phyloP scores from a whole-genome alignment of 441 rosid species.

The Corymbia citriodora region DNA sequence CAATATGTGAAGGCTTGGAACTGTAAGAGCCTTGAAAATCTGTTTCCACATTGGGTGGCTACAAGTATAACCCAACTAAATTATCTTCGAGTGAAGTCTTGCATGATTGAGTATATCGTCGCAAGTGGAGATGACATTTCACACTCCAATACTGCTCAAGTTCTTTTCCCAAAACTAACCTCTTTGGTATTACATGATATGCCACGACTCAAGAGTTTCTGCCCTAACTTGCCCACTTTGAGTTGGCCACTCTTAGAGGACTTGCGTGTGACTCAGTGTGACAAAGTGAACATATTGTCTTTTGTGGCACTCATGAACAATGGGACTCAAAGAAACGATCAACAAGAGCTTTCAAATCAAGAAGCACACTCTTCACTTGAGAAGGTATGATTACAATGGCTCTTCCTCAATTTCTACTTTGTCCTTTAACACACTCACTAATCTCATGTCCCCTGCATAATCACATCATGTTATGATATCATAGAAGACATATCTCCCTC shows the following conservation, averaged over 20 bases:
- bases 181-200: not conserved
- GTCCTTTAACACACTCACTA: too few species aligned
- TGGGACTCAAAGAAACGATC: not conserved
- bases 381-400: not conserved
- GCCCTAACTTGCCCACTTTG: not conserved
- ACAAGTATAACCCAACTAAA: not conserved
- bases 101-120: not conserved
- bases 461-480: rapidly evolving
- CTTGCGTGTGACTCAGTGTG: not conserved
- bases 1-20: rapidly evolving
- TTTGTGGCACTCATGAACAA: not conserved
- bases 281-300: not conserved
- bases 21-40: rapidly evolving
- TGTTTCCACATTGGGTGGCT: not conserved
- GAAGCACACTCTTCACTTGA: not conserved
- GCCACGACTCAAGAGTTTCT: not conserved
- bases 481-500: not conserved
- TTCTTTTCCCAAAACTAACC: not conserved
- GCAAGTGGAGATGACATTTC: not conserved
- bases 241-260: not conserved
- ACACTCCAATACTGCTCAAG: not conserved
- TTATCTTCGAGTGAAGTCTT: not conserved
- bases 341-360: not conserved
- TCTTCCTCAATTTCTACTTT: not conserved
- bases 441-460: too few species aligned